Evolutionary conservation across 169 alveolate genomes (phyloP).

Genomic region (Besnoitia besnoiti): DNA sequence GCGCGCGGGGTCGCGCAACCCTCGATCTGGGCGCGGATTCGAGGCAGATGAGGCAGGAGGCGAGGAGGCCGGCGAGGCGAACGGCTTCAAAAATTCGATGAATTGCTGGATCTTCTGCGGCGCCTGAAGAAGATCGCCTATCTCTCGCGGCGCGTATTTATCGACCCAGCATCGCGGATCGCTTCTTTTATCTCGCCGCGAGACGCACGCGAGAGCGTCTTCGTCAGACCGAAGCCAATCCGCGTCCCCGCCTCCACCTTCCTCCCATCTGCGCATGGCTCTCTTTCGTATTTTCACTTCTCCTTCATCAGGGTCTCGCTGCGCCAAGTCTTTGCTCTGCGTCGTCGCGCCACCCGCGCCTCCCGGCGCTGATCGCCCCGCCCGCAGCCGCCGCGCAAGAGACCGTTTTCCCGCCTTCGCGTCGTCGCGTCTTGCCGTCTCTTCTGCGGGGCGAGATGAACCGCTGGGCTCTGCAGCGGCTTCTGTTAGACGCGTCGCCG

Average conservation of each 20-base stretch:
- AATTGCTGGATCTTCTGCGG: conserved; percentile 26
- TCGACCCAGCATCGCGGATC: conserved; percentile 13
- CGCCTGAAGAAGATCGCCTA: conserved; percentile 29
- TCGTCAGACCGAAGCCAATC: not conserved
- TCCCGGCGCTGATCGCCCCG: too few species aligned
- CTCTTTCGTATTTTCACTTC: not conserved
- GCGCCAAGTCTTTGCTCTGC: not conserved
- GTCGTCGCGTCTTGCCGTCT: not conserved
- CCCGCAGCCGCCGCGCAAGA: too few species aligned
- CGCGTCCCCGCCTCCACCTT: not conserved
- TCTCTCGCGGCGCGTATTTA: not conserved
- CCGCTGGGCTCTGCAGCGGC: not conserved
- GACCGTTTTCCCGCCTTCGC: too few species aligned
- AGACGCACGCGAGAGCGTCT: not conserved
- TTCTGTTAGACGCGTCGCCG: too few species aligned
- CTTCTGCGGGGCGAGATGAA: not conserved
- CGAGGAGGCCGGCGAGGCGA: not conserved
- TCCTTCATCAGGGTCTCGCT: not conserved
- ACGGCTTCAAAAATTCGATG: conserved; percentile 9
- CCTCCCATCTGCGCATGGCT: not conserved
- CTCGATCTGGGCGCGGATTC: not conserved
- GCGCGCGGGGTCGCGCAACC: not conserved
- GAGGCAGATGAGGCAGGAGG: not conserved
- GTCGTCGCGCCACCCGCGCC: too few species aligned
- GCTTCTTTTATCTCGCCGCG: not conserved